Evolutionary conservation across 176 grass and related monocot species (phyloP).

Genomic region (Puya raimondii): DNA sequence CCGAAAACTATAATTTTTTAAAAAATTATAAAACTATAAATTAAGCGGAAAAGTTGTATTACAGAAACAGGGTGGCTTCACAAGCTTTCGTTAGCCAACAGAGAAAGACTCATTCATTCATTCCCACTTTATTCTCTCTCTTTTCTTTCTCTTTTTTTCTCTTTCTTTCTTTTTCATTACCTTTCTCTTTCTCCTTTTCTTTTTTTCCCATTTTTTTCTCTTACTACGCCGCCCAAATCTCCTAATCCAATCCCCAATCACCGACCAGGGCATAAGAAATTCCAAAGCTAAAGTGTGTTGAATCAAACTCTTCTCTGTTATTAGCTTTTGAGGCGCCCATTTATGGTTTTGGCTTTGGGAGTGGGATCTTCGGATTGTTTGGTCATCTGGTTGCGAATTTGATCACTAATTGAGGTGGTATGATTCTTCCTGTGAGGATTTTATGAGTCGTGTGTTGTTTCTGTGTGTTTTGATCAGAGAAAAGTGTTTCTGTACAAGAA

Average conservation of each 20-base stretch:
- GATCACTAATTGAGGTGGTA: background rate
- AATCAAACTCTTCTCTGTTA: background rate
- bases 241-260: background rate
- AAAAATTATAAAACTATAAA: background rate
- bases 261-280: background rate
- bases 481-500: no score
- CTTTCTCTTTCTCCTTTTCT: background rate
- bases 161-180: background rate
- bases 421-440: background rate
- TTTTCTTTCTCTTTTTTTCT: background rate
- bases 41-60: background rate
- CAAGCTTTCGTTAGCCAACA: background rate
- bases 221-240: slow-evolving; percentile 4
- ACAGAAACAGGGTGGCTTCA: background rate
- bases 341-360: no score
- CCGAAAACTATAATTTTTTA: no score
- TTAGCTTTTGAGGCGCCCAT: background rate
- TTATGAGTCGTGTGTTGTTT: no score
- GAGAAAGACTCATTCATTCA: background rate
- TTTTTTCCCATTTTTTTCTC: background rate
- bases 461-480: no score
- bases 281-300: background rate
- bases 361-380: no score
- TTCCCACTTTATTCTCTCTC: background rate
- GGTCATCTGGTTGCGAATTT: background rate